Evolutionary conservation across 441 rosid genomes (phyloP), one percentile per base, ranked within the genome.

Genomic region (Erodium trifolium): DNA sequence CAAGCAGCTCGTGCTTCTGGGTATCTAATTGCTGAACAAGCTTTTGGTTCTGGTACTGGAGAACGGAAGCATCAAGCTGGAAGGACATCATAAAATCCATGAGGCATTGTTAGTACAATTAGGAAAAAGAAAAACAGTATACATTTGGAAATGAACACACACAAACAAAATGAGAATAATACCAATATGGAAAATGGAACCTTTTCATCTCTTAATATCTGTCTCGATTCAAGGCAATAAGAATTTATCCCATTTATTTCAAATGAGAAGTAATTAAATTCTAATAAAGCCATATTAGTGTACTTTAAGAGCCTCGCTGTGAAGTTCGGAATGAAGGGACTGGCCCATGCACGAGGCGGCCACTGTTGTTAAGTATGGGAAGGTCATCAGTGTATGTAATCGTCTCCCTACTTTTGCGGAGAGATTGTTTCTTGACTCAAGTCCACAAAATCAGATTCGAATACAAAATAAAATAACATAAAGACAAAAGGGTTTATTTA

Each of bases 21-120:
- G 68, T 10, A 11, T 92, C 96, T 70, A 88, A 79, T 55, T 87
- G 94, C 78, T 88, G 97, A 12, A 90, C 91, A 2, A 94, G 88
- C 73, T 82, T 85, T 77, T 94, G 96, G 78, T 92, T 94, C 83
- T 91, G 91, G 64, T 78, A 76, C 70, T 90, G 99, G 63, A 94
- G 90, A 82, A 78, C 86, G 0, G 90, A 81, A 5, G 92, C 87
- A 62, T 88, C 97, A 71, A 84, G 87, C 99, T 94, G 77, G 63
- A 27, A 14, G 16, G 41, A 55, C 47, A 17, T 39, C 17, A 60
- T 37, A 63, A 14, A 13, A 53, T 19, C 70, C 63, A 23, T 49
- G 70, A 27, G 41, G 51, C 51, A 23, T 63, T 63, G 29, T 68
- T 68, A 53, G 45, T 16, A 55, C 27, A 29, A 23, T 70, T 55